These are phyloP conservation scores for Leishmania gerbilli DNA, from an alignment of 208 protist genomes.

Conservation along the genomic window DNA sequence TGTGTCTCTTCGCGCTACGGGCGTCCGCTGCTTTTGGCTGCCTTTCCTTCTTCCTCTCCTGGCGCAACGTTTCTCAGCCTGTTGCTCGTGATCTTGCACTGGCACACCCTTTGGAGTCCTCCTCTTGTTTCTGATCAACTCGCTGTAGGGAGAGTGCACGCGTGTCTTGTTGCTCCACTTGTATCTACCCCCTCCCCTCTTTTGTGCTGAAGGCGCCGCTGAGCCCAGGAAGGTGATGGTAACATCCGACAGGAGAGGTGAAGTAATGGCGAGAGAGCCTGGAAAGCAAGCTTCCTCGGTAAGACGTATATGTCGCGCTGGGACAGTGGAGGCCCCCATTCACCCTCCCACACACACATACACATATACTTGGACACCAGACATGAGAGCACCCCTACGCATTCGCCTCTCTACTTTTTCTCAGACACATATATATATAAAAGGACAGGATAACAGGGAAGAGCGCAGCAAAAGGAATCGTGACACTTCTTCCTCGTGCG, in stretches of 20 bases:
- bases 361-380: background rate
- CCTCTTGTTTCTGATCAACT: background rate
- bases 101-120: background rate
- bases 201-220: background rate
- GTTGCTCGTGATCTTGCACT: background rate
- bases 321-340: background rate
- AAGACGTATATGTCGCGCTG: background rate
- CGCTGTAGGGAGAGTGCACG: background rate
- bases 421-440: no score
- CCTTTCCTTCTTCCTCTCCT: background rate
- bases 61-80: background rate
- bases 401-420: background rate
- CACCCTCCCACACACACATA: background rate
- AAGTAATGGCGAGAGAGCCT: background rate
- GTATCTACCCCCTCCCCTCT: background rate
- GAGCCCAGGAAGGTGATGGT: background rate
- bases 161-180: background rate
- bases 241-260: background rate
- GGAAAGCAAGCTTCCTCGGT: background rate
- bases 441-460: background rate
- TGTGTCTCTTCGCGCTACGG: background rate
- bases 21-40: background rate
- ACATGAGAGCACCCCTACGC: background rate
- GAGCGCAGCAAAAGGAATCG: background rate
- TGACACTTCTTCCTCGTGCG: background rate